Evolutionary conservation across 371 early-diverging fungal genomes (phyloP).

Genomic region (Zopfochytrium polystomum): DNA sequence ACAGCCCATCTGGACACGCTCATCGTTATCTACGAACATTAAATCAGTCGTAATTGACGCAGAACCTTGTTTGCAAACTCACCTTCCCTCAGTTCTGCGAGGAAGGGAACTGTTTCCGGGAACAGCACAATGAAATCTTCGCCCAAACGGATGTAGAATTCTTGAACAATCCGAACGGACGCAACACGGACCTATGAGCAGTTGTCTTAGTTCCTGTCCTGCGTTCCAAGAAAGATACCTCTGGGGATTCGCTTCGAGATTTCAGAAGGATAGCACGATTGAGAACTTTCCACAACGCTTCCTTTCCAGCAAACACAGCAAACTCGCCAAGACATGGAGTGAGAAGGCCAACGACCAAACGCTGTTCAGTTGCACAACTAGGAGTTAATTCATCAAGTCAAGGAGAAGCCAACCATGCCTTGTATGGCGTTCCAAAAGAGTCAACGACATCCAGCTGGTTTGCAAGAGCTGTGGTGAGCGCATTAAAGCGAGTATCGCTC

Average conservation of each 20-base stretch:
- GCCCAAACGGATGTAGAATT: slow-evolving; percentile 79
- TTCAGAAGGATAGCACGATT: slow-evolving; percentile 76
- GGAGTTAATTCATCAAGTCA: too few species aligned
- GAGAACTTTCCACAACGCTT: slow-evolving; percentile 83
- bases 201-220: not conserved
- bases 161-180: slow-evolving; percentile 68
- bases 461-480: not conserved
- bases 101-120: slow-evolving; percentile 92
- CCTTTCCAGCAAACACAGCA: slow-evolving; percentile 74
- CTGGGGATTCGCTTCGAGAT: slow-evolving; percentile 61
- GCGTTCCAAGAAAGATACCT: slow-evolving; percentile 11
- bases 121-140: slow-evolving; percentile 88
- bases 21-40: slow-evolving; percentile 46
- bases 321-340: slow-evolving; percentile 81
- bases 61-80: slow-evolving; percentile 52
- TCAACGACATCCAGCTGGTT: too few species aligned
- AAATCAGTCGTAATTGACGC: slow-evolving; percentile 5
- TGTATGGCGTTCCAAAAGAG: too few species aligned
- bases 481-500: too few species aligned
- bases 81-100: slow-evolving; percentile 91
- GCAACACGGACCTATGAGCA: slow-evolving; percentile 63
- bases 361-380: too few species aligned
- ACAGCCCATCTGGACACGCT: slow-evolving; percentile 71
- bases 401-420: too few species aligned
- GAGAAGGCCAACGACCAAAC: too few species aligned